Conservation (phyloP, 2,329 filamentous ascomycete species). For the Monilinia vaccinii-corymbosi region DNA sequence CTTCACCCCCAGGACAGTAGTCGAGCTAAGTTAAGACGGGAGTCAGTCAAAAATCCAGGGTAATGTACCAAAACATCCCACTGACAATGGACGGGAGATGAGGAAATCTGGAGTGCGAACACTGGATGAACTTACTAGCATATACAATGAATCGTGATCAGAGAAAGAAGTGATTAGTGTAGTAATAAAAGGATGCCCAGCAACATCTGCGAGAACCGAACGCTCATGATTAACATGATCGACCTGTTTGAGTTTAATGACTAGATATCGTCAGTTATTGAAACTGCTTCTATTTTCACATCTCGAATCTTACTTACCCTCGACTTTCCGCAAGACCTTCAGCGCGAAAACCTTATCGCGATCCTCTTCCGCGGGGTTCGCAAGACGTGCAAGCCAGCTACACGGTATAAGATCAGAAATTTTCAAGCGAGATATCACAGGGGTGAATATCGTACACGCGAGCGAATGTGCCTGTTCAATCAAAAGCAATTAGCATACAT, state of each 20-base stretch:
- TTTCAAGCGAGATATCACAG: background rate
- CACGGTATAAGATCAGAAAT: conserved; percentile 6
- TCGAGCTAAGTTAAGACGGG: conserved; percentile 42
- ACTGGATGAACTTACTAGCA: conserved; percentile 44
- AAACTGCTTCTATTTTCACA: background rate
- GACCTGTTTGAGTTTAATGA: conserved; percentile 77
- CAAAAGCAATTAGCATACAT: conserved; percentile 11
- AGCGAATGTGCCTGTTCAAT: conserved; percentile 61
- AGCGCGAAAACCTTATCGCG: conserved; percentile 65
- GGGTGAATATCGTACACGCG: conserved; percentile 40
- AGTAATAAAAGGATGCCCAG: conserved; percentile 77
- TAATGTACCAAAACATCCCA: background rate
- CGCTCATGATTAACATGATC: conserved; percentile 82
- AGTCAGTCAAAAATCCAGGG: background rate
- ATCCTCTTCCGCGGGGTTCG: conserved; percentile 43
- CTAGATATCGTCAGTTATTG: conserved; percentile 30
- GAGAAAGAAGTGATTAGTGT: conserved; percentile 70
- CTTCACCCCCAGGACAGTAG: conserved; percentile 75
- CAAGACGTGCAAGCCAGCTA: conserved; percentile 59
- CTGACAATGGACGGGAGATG: background rate
- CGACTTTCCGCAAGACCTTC: conserved; percentile 66
- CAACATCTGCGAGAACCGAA: conserved; percentile 65
- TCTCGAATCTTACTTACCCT: conserved; percentile 32
- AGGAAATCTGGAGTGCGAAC: conserved; percentile 10
- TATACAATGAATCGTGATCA: conserved; percentile 69